Evolutionary conservation across 306 rosid species (phyloP).

Genomic region (Corylus americana): DNA sequence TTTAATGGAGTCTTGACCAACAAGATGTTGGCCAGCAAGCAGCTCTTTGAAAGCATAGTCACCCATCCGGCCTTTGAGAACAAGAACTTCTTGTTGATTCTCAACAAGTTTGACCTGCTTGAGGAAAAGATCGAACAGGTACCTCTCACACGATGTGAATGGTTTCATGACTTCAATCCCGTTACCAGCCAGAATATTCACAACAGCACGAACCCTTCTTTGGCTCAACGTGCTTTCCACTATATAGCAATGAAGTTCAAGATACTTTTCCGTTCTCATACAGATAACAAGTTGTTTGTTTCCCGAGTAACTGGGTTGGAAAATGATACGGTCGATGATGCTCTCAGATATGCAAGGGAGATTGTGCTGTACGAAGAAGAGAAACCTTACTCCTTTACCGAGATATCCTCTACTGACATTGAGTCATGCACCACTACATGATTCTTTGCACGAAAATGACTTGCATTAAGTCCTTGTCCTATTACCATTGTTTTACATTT

Average conservation of each 20-base stretch:
- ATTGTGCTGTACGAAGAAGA: slow-evolving; percentile 49
- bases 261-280: slow-evolving; percentile 45
- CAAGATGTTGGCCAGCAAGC: slow-evolving; percentile 65
- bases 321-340: slow-evolving; percentile 55
- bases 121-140: slow-evolving; percentile 55
- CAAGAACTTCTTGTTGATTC: slow-evolving; percentile 60
- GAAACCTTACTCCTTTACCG: slow-evolving; percentile 34
- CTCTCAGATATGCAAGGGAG: slow-evolving; percentile 75
- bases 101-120: slow-evolving; percentile 66
- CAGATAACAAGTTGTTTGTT: slow-evolving; percentile 64
- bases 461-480: too few relatives aligned
- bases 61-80: slow-evolving; percentile 41
- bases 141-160: slow-evolving; percentile 63
- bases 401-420: slow-evolving; percentile 42
- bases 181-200: slow-evolving; percentile 35
- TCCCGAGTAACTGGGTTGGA: slow-evolving; percentile 59
- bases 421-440: slow-evolving; percentile 46
- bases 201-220: slow-evolving; percentile 39
- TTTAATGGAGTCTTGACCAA: slow-evolving; percentile 44
- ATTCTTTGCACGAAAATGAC: not conserved
- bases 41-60: slow-evolving; percentile 60
- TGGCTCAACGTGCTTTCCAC: slow-evolving; percentile 61
- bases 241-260: slow-evolving; percentile 73
- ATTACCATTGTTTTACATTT: too few relatives aligned
- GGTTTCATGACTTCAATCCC: slow-evolving; percentile 72